Evolutionary conservation across 2,329 filamentous ascomycete genomes (phyloP).

Genomic region (Hypoxylon sp.): DNA sequence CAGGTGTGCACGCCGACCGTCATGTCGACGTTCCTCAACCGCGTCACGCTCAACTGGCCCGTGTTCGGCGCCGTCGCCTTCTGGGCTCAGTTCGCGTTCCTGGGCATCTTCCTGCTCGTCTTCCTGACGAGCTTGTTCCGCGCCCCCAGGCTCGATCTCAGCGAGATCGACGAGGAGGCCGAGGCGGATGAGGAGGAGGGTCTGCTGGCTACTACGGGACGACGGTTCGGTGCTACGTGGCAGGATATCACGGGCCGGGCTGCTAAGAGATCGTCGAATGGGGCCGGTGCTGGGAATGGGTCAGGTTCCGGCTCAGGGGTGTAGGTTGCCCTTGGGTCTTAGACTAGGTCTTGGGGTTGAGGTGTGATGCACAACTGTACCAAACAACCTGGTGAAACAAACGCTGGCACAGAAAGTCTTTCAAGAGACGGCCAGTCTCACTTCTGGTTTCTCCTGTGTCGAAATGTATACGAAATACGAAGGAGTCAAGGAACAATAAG

Average conservation of each 20-base stretch:
- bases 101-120: constrained; percentile 86
- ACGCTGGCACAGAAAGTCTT: background rate
- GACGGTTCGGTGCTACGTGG: constrained; percentile 89
- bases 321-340: constrained; percentile 9
- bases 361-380: background rate
- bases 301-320: constrained; percentile 23
- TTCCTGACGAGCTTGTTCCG: constrained; percentile 85
- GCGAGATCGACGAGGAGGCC: constrained; percentile 87
- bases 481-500: constrained; percentile 5
- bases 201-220: constrained; percentile 84
- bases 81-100: constrained; percentile 95
- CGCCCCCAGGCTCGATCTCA: constrained; percentile 81
- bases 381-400: background rate
- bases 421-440: background rate
- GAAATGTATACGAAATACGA: constrained; percentile 17
- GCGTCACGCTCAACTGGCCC: constrained; percentile 92
- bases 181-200: constrained; percentile 96
- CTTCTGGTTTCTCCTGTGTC: background rate
- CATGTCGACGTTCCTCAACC: constrained; percentile 92
- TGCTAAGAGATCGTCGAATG: constrained; percentile 27
- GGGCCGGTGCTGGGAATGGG: constrained; percentile 21
- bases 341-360: background rate
- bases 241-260: constrained; percentile 80
- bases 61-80: constrained; percentile 95
- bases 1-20: constrained; percentile 92